phyloP scores from a whole-genome alignment of 2,329 filamentous ascomycete genomes.

The Diaporthe humulicola region DNA sequence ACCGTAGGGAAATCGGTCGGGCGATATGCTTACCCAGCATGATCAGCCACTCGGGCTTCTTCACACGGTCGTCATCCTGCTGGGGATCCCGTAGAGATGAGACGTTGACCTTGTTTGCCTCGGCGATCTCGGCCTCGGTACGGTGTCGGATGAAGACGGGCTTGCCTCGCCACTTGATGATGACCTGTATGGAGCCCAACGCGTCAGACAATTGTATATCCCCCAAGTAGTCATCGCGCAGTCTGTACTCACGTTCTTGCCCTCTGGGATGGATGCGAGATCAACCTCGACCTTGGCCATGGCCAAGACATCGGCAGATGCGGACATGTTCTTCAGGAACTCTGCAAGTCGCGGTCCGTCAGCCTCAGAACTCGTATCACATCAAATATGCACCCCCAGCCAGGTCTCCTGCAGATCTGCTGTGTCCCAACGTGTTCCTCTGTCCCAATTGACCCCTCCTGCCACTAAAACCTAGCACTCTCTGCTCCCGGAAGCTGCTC shows the following conservation, averaged over 20 bases:
- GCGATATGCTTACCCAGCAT: conserved; percentile 82
- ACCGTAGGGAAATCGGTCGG: background rate
- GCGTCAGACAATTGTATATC: conserved; percentile 5
- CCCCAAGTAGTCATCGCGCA: no score
- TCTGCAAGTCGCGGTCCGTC: conserved; percentile 67
- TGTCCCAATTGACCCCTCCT: conserved; percentile 27
- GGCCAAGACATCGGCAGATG: conserved; percentile 96
- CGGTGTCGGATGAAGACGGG: conserved; percentile 99
- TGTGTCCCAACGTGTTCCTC: background rate
- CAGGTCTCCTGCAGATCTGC: background rate
- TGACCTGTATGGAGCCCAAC: conserved; percentile 70
- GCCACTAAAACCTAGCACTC: background rate
- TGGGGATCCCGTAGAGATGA: conserved; percentile 90
- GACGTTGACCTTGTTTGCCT: conserved; percentile 91
- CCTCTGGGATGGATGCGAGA: conserved; percentile 91
- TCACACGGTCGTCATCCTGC: conserved; percentile 89
- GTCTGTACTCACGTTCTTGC: conserved; percentile 90
- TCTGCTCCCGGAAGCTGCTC: conserved; percentile 19
- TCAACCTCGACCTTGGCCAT: conserved; percentile 99
- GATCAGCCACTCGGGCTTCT: conserved; percentile 98
- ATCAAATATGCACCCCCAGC: background rate
- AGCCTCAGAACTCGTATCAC: conserved; percentile 5
- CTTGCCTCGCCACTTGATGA: conserved; percentile 99
- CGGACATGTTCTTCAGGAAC: conserved; percentile 99
- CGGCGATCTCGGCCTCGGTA: conserved; percentile 91